Evolutionary conservation across 768 basidiomycete species (phyloP), one percentile per base, ranked within the genome.

Genomic region (Kwoniella sp.): DNA sequence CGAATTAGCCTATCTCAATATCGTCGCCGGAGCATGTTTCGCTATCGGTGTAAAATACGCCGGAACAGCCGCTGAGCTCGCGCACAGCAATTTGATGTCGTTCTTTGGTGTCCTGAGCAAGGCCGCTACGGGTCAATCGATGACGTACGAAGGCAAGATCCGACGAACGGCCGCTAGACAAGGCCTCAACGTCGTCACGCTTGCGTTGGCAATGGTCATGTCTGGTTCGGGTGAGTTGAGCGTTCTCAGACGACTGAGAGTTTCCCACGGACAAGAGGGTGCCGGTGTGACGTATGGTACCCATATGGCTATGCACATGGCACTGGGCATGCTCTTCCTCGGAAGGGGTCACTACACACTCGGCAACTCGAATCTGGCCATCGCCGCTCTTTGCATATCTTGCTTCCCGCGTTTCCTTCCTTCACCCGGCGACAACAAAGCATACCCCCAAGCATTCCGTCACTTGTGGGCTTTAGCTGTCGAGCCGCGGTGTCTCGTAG

Each of bases 381-480:
- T 97, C 62, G 94, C 94, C 0, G 88, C 88, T 62, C 87, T 99
- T 86, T 84, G 93, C 65, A 85, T 90, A 9, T 88, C 96, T 0
- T 94, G 96, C 83, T 98, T 92, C 78, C 96, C 96, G 4, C 87
- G 91, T 2, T 93, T 91, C 74, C 87, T 91, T 22, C 85, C 87
- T 20, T 81, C 85, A 20, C 89, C 92, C 0, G 86, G 87, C 2
- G 95, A 98, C 73, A 97, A 96, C 82, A 89, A 89, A 64, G 87
- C 89, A 51, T 94, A 91, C 73, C 85, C 96, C 2, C 96, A 97
- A 79, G 92, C 93, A 0, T 86, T 94, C 66, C 87, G 96, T 7
- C 95, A 98, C 78, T 82, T 99, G 25, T 99, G 96, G 96, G 93
- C 91, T 1, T 85, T 99, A 50, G 95, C 96, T 0, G 89, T 90